Evolutionary conservation across 2,329 filamentous ascomycete species (phyloP), one percentile per base, ranked within the genome.

Genomic region (Sporothrix dimorphospora): DNA sequence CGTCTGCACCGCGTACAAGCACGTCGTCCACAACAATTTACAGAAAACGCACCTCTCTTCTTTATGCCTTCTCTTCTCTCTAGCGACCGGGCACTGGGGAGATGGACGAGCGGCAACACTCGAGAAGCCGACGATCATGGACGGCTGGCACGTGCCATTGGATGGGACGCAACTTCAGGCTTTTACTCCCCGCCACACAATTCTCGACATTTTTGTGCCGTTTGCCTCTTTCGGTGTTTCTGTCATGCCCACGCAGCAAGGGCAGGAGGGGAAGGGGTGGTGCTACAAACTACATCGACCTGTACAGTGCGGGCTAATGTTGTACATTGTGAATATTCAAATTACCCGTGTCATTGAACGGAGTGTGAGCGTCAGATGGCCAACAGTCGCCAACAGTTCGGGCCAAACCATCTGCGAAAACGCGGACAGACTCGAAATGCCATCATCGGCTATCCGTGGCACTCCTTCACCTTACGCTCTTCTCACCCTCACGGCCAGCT

Each of bases 131-230:
- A 61, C 19, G 57, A 61, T 42, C 57, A 61, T 42, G 0, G 21
- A 47, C 21, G 61, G 40, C n/a, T 65, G 61, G 61, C 59, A 65
- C 59, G 59, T 65, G 59, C 59, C 38, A 65, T 59, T 34, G 4
- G 30, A 24, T 42, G 57, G 16, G 38, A 40, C 16, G 55, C 30
- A 61, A 1, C 2, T 34, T 14, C 30, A 24, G 27, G 24, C 14
- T 1, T 57, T 47, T 24, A 5, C 53, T 19, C 42, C 34, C 57
- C 57, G 57, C 57, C 30, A 61, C 57, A 34, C 53, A 57, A 34
- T 34, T 9, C 30, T 38, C 4, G 27, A 59, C 30, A 34, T 2
- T 63, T 21, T 40, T 21, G 57, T 42, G 7, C 34, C 57, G 19
- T 42, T 61, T 61, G 57, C 34, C 57, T 61, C 34, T 42, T 42